Percentiles rank a stretch among this genome's conserved stretches.
These are phyloP conservation scores for Tanacetum coccineum DNA, from an alignment of 129 eudicot species.

Conservation along the genomic window DNA sequence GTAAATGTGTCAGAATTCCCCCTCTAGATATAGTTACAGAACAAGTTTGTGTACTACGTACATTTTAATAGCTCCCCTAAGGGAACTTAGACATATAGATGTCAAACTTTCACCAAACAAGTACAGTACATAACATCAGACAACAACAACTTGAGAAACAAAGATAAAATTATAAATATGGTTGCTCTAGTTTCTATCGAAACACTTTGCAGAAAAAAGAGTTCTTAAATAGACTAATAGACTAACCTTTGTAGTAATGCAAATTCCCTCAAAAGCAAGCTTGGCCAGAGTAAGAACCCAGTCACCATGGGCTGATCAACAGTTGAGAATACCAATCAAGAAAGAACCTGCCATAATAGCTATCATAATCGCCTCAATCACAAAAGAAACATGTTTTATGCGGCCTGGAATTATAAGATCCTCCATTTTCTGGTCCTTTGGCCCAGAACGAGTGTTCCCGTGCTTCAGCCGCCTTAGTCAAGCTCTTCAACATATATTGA, in stretches of 20 bases:
- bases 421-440: conserved; percentile 85
- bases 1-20: no score
- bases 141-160: no score
- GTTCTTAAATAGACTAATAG: background rate
- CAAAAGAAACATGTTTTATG: conserved; percentile 90
- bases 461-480: conserved; percentile 83
- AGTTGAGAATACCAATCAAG: conserved; percentile 86
- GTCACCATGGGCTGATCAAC: conserved; percentile 78
- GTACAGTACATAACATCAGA: background rate
- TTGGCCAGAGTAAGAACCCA: conserved; percentile 81
- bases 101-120: background rate
- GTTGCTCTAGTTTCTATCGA: background rate
- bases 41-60: background rate
- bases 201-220: background rate
- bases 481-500: conserved; percentile 76
- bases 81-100: background rate
- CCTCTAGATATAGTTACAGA: background rate
- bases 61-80: background rate
- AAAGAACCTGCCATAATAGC: conserved; percentile 90
- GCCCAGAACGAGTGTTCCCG: conserved; percentile 93
- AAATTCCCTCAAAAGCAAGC: conserved; percentile 86
- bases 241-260: conserved; percentile 78
- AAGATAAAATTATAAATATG: background rate
- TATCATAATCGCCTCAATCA: conserved; percentile 90
- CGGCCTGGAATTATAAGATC: conserved; percentile 84